These are phyloP conservation scores for Paramecium pentaurelia DNA, from an alignment of 73 alveolate species.

Conservation along the genomic window DNA sequence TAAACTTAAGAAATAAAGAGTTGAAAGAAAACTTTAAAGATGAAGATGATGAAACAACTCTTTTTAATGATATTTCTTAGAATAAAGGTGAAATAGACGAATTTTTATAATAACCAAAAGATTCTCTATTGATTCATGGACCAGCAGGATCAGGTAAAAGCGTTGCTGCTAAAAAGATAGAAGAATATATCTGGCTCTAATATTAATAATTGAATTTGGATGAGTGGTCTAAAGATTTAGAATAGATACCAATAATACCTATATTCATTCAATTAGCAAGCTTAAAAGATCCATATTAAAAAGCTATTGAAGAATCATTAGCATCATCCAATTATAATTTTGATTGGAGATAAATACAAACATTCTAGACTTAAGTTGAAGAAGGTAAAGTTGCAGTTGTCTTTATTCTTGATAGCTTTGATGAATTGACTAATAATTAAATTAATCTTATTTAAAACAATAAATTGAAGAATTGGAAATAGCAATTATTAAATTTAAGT, in stretches of 20 bases:
- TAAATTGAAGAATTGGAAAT: background rate
- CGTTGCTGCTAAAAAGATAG: conserved; percentile 9
- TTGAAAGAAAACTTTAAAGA: background rate
- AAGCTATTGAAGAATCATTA: background rate
- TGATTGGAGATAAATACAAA: background rate
- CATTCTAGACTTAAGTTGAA: background rate
- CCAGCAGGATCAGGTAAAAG: conserved; percentile 39
- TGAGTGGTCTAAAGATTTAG: background rate
- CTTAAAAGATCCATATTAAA: background rate
- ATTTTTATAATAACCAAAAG: background rate
- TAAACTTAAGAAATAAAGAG: background rate
- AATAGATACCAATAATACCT: background rate
- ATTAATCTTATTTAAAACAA: background rate
- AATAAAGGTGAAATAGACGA: background rate
- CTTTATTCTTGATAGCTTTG: conserved; percentile 14
- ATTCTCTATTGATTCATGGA: background rate
- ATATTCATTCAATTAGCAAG: background rate
- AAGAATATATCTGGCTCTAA: background rate
- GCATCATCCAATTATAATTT: background rate
- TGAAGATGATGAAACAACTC: background rate
- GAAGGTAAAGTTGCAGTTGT: background rate
- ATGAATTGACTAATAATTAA: background rate
- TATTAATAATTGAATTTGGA: background rate
- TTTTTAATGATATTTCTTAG: background rate
- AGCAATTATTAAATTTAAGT: background rate